A percentile compares a stretch with the other conserved stretches of the same genome.
Conservation (phyloP, 2,329 filamentous ascomycete genomes). For the Chaetomium strumarium region DNA sequence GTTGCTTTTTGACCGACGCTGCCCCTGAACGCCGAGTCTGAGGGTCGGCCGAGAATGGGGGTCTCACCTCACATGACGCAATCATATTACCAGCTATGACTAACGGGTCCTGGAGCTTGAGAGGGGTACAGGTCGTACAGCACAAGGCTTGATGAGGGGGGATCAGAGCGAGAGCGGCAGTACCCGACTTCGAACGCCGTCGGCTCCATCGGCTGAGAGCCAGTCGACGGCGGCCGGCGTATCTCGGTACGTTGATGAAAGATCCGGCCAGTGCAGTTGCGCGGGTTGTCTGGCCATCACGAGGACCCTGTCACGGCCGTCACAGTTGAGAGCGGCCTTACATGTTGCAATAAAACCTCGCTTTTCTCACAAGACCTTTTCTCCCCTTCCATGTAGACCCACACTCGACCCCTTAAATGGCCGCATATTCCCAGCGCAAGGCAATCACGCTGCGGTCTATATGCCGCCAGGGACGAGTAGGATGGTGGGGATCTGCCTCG, state of each 20-base stretch:
- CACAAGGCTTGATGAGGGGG: not conserved
- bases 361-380: too few relatives aligned
- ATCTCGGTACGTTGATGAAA: not conserved
- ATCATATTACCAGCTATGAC: conserved; percentile 14
- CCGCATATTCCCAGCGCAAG: not conserved
- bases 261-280: not conserved
- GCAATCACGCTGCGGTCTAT: not conserved
- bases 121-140: not conserved
- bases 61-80: conserved; percentile 19
- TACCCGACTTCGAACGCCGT: not conserved
- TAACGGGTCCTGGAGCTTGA: conserved; percentile 4
- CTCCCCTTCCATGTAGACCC: not conserved
- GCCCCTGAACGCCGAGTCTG: not conserved
- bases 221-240: not conserved
- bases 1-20: conserved; percentile 4
- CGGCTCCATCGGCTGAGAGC: not conserved
- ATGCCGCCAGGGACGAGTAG: not conserved
- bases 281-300: not conserved
- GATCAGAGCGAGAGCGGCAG: not conserved
- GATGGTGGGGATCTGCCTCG: conserved; percentile 2
- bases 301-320: not conserved
- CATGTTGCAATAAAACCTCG: too few relatives aligned
- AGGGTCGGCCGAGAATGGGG: conserved; percentile 8
- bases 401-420: conserved; percentile 1
- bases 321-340: not conserved